Percentiles rank a stretch among this genome's conserved stretches.
Conservation (phyloP, 768 basidiomycete species). For the Hydnomerulius pinastri region DNA sequence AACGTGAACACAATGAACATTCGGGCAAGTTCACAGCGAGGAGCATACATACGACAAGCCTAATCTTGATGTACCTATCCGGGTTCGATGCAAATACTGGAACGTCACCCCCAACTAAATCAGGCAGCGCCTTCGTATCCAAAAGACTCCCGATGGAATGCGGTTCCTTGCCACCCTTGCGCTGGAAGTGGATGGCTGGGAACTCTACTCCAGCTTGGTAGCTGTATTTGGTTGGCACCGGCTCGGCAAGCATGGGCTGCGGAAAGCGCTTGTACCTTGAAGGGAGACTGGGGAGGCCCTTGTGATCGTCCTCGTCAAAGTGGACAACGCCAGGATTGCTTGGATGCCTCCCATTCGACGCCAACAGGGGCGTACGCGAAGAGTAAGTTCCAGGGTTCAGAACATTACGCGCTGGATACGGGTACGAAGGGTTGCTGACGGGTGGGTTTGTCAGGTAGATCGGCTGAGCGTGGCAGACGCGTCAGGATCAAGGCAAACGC, state of each 20-base stretch:
- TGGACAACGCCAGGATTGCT: neutral
- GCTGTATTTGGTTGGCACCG: constrained; percentile 14
- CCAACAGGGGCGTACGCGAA: constrained; percentile 4
- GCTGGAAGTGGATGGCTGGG: constrained; percentile 33
- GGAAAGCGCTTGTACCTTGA: constrained; percentile 20
- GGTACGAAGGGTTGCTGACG: constrained; percentile 23
- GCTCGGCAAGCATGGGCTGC: constrained; percentile 17
- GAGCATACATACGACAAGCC: constrained; percentile 32
- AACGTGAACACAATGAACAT: neutral
- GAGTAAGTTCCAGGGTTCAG: constrained; percentile 24
- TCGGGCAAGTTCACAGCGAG: neutral
- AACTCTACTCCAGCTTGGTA: constrained; percentile 20
- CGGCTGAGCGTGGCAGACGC: constrained; percentile 6
- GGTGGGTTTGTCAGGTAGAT: constrained; percentile 21
- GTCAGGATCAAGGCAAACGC: constrained; percentile 3
- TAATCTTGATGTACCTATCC: constrained; percentile 37
- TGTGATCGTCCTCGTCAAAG: constrained; percentile 4
- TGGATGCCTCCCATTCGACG: constrained; percentile 8
- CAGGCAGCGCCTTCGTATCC: constrained; percentile 24
- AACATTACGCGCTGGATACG: constrained; percentile 32
- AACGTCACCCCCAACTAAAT: constrained; percentile 21
- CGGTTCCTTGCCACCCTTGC: constrained; percentile 24
- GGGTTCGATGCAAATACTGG: constrained; percentile 20
- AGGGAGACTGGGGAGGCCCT: neutral
- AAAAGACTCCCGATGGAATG: constrained; percentile 28